Evolutionary conservation across 2,329 filamentous ascomycete genomes (phyloP).

Genomic region (Fusarium luffae): DNA sequence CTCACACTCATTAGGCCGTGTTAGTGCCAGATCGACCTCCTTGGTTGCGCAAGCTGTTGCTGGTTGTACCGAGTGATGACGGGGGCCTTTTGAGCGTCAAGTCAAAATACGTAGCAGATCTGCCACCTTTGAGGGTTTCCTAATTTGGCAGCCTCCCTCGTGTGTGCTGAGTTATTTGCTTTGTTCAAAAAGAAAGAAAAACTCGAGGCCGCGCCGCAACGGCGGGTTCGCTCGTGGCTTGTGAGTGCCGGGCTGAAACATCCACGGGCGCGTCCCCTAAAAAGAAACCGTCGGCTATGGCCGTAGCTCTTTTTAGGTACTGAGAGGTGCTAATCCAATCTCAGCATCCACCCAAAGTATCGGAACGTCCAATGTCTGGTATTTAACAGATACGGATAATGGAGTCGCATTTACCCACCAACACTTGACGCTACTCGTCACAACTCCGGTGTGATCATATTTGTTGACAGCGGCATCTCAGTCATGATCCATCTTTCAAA

Average conservation of each 20-base stretch:
- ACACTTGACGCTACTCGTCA: not conserved
- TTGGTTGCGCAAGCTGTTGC: conserved; percentile 34
- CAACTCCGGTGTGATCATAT: conserved; percentile 1
- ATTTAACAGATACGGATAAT: conserved; percentile 3
- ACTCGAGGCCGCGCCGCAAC: conserved; percentile 1
- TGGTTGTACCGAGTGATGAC: conserved; percentile 20
- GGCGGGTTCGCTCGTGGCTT: conserved; percentile 23
- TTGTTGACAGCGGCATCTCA: not conserved
- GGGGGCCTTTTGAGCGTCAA: conserved; percentile 16
- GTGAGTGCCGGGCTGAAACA: conserved; percentile 40
- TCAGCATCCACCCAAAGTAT: conserved; percentile 1
- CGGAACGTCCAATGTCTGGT: conserved; percentile 19
- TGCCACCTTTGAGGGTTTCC: conserved; percentile 15
- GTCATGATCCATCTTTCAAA: not conserved
- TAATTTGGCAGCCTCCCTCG: conserved; percentile 30
- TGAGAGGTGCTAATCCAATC: not conserved
- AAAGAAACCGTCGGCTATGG: conserved; percentile 24
- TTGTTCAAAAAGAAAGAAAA: conserved; percentile 5
- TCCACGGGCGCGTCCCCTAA: conserved; percentile 7
- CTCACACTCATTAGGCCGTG: conserved; percentile 28
- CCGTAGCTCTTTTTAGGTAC: conserved; percentile 2
- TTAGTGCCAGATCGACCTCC: conserved; percentile 38
- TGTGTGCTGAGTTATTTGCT: conserved; percentile 11
- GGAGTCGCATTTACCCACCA: conserved; percentile 14
- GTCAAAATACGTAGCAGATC: conserved; percentile 16